Conservation (phyloP, 2,329 filamentous ascomycete species). For the Diaporthe sp. region DNA sequence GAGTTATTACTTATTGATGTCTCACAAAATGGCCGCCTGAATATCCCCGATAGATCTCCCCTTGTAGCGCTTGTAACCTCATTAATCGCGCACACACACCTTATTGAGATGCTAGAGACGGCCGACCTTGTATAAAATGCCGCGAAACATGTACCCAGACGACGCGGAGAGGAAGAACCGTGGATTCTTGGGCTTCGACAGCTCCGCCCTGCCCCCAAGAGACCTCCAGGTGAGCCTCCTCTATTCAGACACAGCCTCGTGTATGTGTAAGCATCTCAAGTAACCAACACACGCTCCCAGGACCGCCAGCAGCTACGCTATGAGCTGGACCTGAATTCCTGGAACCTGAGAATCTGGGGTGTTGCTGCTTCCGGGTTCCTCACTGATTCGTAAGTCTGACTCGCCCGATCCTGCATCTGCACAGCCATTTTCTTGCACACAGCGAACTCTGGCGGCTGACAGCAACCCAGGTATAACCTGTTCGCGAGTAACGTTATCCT, state of each 20-base stretch:
- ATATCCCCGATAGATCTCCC: background rate
- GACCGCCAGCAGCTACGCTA: slow-evolving; percentile 67
- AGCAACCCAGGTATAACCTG: slow-evolving; percentile 61
- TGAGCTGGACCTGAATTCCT: slow-evolving; percentile 67
- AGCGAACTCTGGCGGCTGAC: background rate
- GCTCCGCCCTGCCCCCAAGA: slow-evolving; percentile 63
- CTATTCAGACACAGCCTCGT: slow-evolving; percentile 5
- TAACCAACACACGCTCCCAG: slow-evolving; percentile 47
- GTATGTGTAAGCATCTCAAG: slow-evolving; percentile 34
- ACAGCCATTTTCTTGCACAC: background rate
- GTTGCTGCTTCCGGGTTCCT: slow-evolving; percentile 69
- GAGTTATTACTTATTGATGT: background rate
- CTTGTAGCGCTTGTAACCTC: background rate
- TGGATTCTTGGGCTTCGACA: slow-evolving; percentile 65
- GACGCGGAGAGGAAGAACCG: slow-evolving; percentile 59
- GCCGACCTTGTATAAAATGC: slow-evolving; percentile 39
- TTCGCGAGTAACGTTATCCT: slow-evolving; percentile 69
- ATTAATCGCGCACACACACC: background rate
- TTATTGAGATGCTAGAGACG: background rate
- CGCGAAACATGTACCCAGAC: slow-evolving; percentile 51
- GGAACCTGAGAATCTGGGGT: slow-evolving; percentile 68
- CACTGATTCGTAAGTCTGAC: slow-evolving; percentile 63
- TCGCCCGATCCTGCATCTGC: background rate
- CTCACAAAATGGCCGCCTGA: slow-evolving; percentile 6
- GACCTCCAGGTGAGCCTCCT: slow-evolving; percentile 60